These are phyloP conservation scores for Nemania serpens DNA, from an alignment of 2,329 filamentous ascomycete genomes.

Conservation along the genomic window DNA sequence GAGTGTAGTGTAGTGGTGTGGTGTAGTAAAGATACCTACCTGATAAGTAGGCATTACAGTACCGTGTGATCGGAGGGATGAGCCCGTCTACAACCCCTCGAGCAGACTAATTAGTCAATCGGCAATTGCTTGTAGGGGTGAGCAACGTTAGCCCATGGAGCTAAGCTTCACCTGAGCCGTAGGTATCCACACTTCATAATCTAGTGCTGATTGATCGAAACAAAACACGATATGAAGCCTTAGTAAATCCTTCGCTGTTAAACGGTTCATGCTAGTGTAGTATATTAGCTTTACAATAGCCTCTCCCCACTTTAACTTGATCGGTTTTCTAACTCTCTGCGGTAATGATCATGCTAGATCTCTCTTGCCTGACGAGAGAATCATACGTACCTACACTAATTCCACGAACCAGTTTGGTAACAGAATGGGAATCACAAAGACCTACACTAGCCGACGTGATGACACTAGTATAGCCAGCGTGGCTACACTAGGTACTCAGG, in stretches of 20 bases:
- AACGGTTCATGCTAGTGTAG: background rate
- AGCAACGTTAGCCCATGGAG: background rate
- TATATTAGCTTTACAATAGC: background rate
- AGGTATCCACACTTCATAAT: too few species aligned
- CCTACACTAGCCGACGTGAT: too few species aligned
- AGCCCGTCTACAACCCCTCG: background rate
- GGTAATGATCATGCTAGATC: background rate
- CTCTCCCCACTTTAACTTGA: slow-evolving; percentile 6
- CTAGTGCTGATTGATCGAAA: background rate
- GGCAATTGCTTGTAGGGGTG: slow-evolving; percentile 5
- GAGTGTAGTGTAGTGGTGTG: background rate
- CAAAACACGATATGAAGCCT: background rate
- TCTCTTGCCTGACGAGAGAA: background rate
- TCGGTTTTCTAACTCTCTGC: background rate
- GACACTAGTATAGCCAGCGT: too few species aligned
- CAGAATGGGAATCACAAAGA: too few species aligned
- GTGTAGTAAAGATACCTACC: too few species aligned
- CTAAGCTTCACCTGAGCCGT: background rate
- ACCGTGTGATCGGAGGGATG: background rate
- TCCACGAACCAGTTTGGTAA: too few species aligned
- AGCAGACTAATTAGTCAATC: slow-evolving; percentile 21
- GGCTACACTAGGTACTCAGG: too few species aligned
- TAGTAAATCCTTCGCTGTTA: background rate
- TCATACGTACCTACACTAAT: background rate
- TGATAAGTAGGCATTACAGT: too few species aligned